Percentiles rank a stretch among this genome's conserved stretches.
phyloP scores from a whole-genome alignment of 2,329 filamentous ascomycete species.

The Raffaelea deltoideospora region DNA sequence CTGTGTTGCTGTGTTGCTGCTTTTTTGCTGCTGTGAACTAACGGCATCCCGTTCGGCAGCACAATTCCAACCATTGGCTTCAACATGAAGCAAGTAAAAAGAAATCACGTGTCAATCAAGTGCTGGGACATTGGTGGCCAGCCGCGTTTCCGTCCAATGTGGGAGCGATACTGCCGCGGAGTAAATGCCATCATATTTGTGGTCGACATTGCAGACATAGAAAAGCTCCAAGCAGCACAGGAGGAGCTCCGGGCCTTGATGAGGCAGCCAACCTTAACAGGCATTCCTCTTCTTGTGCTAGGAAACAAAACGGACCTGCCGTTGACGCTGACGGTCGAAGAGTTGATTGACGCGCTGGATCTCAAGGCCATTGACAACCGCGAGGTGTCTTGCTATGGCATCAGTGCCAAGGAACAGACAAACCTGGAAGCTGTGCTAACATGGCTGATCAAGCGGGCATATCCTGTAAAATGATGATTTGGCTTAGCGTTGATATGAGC shows the following conservation, averaged over 20 bases:
- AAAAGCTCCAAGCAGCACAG: conserved; percentile 66
- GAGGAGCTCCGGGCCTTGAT: conserved; percentile 87
- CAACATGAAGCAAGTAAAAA: conserved; percentile 97
- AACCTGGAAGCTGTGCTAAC: conserved; percentile 94
- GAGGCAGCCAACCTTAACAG: conserved; percentile 67
- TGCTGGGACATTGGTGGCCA: conserved; percentile 98
- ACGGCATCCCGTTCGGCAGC: conserved; percentile 31
- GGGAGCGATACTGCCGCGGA: conserved; percentile 95
- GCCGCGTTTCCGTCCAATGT: conserved; percentile 95
- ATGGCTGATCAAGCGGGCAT: conserved; percentile 82
- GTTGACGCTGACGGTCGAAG: conserved; percentile 83
- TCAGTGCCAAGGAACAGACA: conserved; percentile 97
- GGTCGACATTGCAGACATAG: conserved; percentile 82
- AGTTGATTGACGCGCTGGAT: conserved; percentile 84
- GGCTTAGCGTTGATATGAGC: too few relatives aligned
- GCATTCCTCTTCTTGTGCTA: conserved; percentile 83
- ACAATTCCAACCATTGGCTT: conserved; percentile 97
- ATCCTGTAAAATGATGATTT: conserved; percentile 45
- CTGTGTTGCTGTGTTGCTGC: too few relatives aligned
- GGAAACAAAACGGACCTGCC: conserved; percentile 95
- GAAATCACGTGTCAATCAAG: conserved; percentile 94
- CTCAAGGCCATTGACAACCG: conserved; percentile 79
- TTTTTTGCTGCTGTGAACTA: too few relatives aligned
- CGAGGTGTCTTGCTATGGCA: conserved; percentile 96
- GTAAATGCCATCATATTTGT: conserved; percentile 98